phyloP scores from a whole-genome alignment of 2,329 filamentous ascomycete genomes.

The Microdochium bolleyi region DNA sequence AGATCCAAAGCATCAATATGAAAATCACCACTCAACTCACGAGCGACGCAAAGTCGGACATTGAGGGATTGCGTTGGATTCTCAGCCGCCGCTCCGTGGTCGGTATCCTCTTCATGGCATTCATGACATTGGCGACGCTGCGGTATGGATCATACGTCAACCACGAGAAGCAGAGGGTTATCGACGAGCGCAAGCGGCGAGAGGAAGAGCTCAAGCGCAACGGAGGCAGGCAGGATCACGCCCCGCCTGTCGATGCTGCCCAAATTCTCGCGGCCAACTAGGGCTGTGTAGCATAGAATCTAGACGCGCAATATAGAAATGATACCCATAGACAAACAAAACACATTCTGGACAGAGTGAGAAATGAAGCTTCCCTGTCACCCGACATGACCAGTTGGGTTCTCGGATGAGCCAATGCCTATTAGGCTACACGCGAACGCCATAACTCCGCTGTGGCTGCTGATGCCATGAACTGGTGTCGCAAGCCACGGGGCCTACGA shows the following conservation, averaged over 20 bases:
- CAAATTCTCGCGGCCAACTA: conserved; percentile 51
- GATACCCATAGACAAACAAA: conserved; percentile 17
- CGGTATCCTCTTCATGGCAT: conserved; percentile 59
- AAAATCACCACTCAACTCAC: conserved; percentile 88
- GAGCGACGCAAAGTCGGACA: conserved; percentile 84
- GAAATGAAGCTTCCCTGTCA: no score
- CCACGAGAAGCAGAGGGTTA: conserved; percentile 40
- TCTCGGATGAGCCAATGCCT: no score
- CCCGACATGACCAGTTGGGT: no score
- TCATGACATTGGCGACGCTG: conserved; percentile 50
- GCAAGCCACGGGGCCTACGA: not conserved
- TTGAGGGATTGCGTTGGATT: conserved; percentile 87
- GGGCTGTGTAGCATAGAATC: conserved; percentile 2
- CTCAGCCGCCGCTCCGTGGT: conserved; percentile 55
- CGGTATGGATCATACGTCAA: conserved; percentile 51
- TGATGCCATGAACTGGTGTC: no score
- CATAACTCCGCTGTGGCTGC: no score
- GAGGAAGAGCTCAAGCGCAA: conserved; percentile 34
- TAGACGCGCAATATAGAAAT: conserved; percentile 6
- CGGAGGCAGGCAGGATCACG: conserved; percentile 36
- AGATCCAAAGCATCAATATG: conserved; percentile 93
- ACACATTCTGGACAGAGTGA: not conserved
- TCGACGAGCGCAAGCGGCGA: conserved; percentile 31
- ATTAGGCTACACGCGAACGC: no score
- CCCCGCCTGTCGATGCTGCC: conserved; percentile 41